phyloP scores from a whole-genome alignment of 176 grass and related monocot genomes.

The Alopecurus myosuroides region DNA sequence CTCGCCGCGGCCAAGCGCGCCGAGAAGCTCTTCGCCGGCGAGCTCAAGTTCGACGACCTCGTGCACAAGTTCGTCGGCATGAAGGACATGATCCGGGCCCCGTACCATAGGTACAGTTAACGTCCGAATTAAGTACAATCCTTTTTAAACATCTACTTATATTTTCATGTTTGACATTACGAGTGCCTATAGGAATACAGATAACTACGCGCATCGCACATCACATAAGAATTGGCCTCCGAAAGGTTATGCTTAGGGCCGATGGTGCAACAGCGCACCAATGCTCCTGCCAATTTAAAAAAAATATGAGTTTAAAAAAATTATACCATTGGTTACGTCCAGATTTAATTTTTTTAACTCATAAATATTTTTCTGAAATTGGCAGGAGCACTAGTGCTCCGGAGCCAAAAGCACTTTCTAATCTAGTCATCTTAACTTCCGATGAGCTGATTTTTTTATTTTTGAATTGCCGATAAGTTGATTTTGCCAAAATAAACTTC shows the following conservation, averaged over 20 bases:
- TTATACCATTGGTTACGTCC: too few relatives aligned
- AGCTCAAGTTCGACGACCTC: constrained; percentile 48
- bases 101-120: constrained; percentile 53
- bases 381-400: too few relatives aligned
- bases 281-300: too few relatives aligned
- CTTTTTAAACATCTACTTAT: background rate
- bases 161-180: background rate
- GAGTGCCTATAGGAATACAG: background rate
- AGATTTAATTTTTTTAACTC: too few relatives aligned
- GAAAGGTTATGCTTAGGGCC: too few relatives aligned
- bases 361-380: too few relatives aligned
- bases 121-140: background rate
- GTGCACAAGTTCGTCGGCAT: constrained; percentile 32
- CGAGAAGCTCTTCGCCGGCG: constrained; percentile 60
- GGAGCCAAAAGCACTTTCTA: too few relatives aligned
- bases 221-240: too few relatives aligned
- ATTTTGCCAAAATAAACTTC: background rate
- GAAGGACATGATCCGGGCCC: constrained; percentile 44
- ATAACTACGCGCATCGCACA: too few relatives aligned
- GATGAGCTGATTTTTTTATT: background rate
- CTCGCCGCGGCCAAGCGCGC: constrained; percentile 70
- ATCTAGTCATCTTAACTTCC: background rate
- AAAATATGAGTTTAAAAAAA: too few relatives aligned
- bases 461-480: too few relatives aligned
- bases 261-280: too few relatives aligned